A percentile compares a stretch with the other conserved stretches of the same genome.
phyloP scores from a whole-genome alignment of 2,329 filamentous ascomycete species.

The Hyphodiscus sp. region DNA sequence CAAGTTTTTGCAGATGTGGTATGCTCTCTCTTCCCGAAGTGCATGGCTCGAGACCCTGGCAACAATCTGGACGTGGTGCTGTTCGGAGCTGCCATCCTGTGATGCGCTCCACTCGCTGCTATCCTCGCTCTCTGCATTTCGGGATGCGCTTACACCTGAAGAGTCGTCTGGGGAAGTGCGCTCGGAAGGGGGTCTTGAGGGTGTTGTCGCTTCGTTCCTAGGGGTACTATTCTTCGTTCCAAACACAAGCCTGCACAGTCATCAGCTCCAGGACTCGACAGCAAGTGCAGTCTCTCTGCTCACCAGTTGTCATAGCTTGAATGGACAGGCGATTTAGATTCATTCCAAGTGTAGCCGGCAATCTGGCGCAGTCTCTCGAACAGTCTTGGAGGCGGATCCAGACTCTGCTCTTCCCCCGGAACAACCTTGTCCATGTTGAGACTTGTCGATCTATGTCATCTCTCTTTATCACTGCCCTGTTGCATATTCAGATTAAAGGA shows the following conservation, averaged over 20 bases:
- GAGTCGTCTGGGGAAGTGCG: background rate
- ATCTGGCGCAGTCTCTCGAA: slow-evolving; percentile 69
- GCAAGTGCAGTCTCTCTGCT: slow-evolving; percentile 13
- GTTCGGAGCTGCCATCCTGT: slow-evolving; percentile 12
- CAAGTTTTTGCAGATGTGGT: slow-evolving; percentile 71
- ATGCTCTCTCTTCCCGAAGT: slow-evolving; percentile 79
- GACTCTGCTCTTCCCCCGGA: slow-evolving; percentile 37
- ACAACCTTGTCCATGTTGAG: slow-evolving; percentile 21
- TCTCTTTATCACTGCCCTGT: background rate
- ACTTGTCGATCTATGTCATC: background rate
- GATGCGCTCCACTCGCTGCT: slow-evolving; percentile 20
- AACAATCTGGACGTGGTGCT: slow-evolving; percentile 47
- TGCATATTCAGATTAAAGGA: background rate
- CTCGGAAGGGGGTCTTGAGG: background rate
- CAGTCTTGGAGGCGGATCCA: slow-evolving; percentile 60
- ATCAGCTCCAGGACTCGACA: background rate
- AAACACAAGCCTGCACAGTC: background rate
- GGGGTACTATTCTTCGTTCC: background rate
- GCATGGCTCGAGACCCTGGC: slow-evolving; percentile 79
- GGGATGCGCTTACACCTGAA: background rate
- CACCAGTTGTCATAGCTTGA: slow-evolving; percentile 86
- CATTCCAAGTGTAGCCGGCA: slow-evolving; percentile 71
- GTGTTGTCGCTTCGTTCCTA: background rate
- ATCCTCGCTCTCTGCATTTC: slow-evolving; percentile 14
- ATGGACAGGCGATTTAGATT: slow-evolving; percentile 50